Evolutionary conservation across 495 filamentous ascomycete genomes (phyloP), one percentile per base, ranked within the genome.

Genomic region (Lindgomyces ingoldianus): DNA sequence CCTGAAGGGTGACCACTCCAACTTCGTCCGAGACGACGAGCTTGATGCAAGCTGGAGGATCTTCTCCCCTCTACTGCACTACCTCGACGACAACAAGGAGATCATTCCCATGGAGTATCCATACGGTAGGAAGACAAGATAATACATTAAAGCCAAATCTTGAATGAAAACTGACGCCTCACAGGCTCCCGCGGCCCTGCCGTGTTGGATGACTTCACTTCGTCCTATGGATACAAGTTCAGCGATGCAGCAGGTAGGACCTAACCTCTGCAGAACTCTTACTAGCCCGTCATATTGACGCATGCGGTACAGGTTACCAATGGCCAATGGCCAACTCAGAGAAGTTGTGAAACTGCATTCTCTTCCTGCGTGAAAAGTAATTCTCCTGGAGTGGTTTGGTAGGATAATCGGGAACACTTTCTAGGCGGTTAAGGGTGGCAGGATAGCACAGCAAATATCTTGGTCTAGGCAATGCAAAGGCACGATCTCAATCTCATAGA

Each of bases 91-190:
- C 74, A 97, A 97, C 80, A 93, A 94, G 81, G 95, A 99, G 79
- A 98, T 99, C 57, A 89, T 96, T 64, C 95, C 95, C 27, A 99
- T 99, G 95, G 95, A 97, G 75, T 99, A 99, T 80, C 93, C 95
- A 50, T 99, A 99, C 77, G 95, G 94, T 96, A 78, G 77, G 91
- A 6, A 67, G 16, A 39, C 33, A 39, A 39, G 14, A 14, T n/a
- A n/a, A n/a, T n/a, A n/a, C n/a, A n/a, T n/a, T 14, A 39, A 6
- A 39, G 14, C 6, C 33, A 14, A 26, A 51, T 24, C 6, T 60
- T n/a, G 44, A 29, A 48, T 51, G 19, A 53, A 47, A 41, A 30
- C 54, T 70, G 55, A 66, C 53, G 39, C 46, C 52, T 45, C 18
- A 21, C 65, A 98, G 94, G 95, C 62, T 98, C 95, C 55, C 92